A percentile compares a stretch with the other conserved stretches of the same genome.
phyloP scores from a whole-genome alignment of 2,329 filamentous ascomycete genomes.

The Trichoderma atroviride region DNA sequence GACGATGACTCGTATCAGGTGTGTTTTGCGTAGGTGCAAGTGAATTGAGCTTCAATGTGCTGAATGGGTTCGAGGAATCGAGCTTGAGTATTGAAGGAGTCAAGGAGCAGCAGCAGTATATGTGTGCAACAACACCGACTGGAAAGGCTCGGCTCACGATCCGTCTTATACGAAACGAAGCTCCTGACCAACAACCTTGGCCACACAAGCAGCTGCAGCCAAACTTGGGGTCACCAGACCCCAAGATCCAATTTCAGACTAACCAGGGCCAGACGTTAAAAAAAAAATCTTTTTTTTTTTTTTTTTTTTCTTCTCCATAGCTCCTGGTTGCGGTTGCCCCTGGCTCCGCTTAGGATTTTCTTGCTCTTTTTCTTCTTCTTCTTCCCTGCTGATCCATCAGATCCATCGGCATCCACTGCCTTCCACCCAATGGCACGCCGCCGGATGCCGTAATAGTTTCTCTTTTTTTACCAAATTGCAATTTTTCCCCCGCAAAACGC shows the following conservation, averaged over 20 bases:
- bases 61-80: not conserved
- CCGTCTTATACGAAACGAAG: conserved; percentile 14
- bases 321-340: conserved; percentile 1
- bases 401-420: not conserved
- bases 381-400: not conserved
- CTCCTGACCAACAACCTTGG: not conserved
- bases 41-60: not conserved
- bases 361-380: not conserved
- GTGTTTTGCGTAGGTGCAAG: not conserved
- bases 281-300: not conserved
- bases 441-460: not conserved
- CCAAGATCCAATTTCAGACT: not conserved
- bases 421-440: not conserved
- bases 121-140: too few species aligned
- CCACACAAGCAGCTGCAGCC: conserved; percentile 10
- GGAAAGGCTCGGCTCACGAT: not conserved
- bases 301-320: not conserved
- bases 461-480: not conserved
- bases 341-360: conserved; percentile 3
- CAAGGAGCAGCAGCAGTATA: not conserved
- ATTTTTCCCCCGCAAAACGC: conserved; percentile 26
- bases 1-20: too few species aligned
- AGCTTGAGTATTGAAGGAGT: not conserved
- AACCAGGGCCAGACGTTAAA: not conserved
- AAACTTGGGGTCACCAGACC: not conserved